Base-by-base conservation (phyloP, 495 filamentous ascomycete species). In the Tuber microsphaerosporum region DNA sequence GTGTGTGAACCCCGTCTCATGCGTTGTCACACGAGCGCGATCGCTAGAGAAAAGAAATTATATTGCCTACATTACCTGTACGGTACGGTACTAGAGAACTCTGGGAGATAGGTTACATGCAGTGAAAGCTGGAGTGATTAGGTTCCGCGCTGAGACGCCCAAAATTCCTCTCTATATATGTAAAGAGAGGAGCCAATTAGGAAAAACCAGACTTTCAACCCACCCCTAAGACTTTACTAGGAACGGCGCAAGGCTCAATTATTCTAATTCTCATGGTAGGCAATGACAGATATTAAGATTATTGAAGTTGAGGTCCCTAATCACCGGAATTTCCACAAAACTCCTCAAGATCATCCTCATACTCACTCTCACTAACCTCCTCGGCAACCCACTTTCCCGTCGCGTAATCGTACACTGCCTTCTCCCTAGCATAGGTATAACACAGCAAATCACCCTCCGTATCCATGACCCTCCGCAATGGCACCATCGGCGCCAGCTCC, bases 391-490 rank as follows among this genome's bases (percentile, higher is more conserved):
- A 34, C 56, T 65, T 34, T 6, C 14, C 0, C 12, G 26, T 34
- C 26, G 4, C 12, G 26, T 2, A n/a, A 17, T 65, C 26, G 34
- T 65, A 65, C 26, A 65, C 56, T 10, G 51, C 56, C 56, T 17
- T 65, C 56, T 34, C 56, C 26, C 31, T 34, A 31, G 26, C 56
- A 43, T 78, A 80, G 5, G 70, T 72, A 78, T 80, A 77, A 37
- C 73, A 80, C 31, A 80, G 45, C 1, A 26, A 44, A 0, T 37
- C 73, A 16, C 71, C 70, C 41, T 41, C 44, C 34, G 73, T 79
- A 73, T 81, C 72, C 79, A 81, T 70, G 14, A 79, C n/a, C 22
- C 73, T 78, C 12, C 41, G 20, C 3, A 77, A 51, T 17, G 74
- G 31, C 5, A 76, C 9, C 14, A 9, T 19, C 37, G 31, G n/a